Conservation (phyloP, 2,329 filamentous ascomycete species). For the Thelonectria blattea region DNA sequence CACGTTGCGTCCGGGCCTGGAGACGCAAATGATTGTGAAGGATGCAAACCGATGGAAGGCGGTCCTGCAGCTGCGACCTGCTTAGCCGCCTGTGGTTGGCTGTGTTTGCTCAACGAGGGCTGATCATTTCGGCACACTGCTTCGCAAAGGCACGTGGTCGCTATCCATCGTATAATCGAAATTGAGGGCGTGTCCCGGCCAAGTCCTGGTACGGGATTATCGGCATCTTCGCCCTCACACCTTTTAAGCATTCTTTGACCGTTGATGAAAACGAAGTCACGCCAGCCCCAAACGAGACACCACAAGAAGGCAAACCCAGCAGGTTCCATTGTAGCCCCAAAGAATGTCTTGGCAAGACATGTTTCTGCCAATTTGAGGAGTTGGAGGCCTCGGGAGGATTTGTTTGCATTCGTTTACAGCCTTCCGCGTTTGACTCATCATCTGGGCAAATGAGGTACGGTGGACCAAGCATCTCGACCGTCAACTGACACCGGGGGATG, state of each 20-base stretch:
- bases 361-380: conserved; percentile 12
- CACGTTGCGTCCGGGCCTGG: conserved; percentile 31
- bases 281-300: conserved; percentile 31
- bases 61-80: conserved; percentile 27
- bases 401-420: background rate
- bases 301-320: conserved; percentile 19
- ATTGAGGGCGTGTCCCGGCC: conserved; percentile 36
- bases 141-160: conserved; percentile 34
- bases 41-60: conserved; percentile 19
- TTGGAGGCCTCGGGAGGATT: conserved; percentile 4
- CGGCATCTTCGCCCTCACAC: conserved; percentile 33
- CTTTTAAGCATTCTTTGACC: conserved; percentile 21
- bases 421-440: background rate
- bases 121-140: conserved; percentile 28
- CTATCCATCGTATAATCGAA: conserved; percentile 33
- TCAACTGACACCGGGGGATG: background rate
- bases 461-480: background rate
- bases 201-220: conserved; percentile 40
- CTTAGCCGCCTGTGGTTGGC: conserved; percentile 31
- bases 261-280: conserved; percentile 22
- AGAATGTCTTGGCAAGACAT: conserved; percentile 17
- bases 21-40: conserved; percentile 26
- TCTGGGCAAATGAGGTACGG: background rate
- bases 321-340: conserved; percentile 8
- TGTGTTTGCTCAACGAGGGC: conserved; percentile 26